Percentiles rank a stretch among this genome's conserved stretches.
Conservation (phyloP, 1,139 yeast species). For the Yueomyces sp. region DNA sequence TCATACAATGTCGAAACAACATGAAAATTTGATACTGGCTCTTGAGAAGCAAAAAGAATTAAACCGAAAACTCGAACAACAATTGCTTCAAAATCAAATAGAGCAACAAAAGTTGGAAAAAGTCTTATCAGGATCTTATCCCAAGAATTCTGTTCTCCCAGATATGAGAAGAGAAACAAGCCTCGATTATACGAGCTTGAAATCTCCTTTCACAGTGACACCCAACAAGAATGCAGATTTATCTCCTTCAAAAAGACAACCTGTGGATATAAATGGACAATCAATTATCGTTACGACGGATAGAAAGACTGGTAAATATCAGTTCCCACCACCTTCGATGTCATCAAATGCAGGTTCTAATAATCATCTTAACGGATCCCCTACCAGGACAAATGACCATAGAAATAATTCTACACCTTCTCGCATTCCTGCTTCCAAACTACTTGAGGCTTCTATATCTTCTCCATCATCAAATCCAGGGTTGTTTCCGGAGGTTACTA, state of each 20-base stretch:
- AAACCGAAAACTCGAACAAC: constrained; percentile 18
- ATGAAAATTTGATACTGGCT: constrained; percentile 8
- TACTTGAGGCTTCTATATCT: no score
- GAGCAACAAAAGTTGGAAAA: constrained; percentile 18
- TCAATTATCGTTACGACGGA: constrained; percentile 18
- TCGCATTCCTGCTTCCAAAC: constrained; percentile 2
- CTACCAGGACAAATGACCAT: constrained; percentile 7
- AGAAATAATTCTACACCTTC: neutral
- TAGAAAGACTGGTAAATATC: constrained; percentile 19
- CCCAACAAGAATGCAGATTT: neutral
- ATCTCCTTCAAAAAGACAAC: constrained; percentile 1
- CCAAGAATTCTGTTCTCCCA: neutral
- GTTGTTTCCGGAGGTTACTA: no score
- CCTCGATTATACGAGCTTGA: no score
- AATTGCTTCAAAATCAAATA: constrained; percentile 15
- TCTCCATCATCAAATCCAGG: no score
- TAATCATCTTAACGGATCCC: constrained; percentile 12
- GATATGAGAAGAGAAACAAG: constrained; percentile 1
- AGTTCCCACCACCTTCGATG: constrained; percentile 21
- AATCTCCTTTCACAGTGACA: constrained; percentile 1
- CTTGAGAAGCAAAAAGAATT: constrained; percentile 21
- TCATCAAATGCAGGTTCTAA: constrained; percentile 7
- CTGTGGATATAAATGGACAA: constrained; percentile 3
- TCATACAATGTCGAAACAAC: constrained; percentile 6
- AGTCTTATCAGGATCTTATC: constrained; percentile 6